Base-by-base conservation (phyloP, 305 asterid genomes). In the Fraxinus xanthoxyloides region DNA sequence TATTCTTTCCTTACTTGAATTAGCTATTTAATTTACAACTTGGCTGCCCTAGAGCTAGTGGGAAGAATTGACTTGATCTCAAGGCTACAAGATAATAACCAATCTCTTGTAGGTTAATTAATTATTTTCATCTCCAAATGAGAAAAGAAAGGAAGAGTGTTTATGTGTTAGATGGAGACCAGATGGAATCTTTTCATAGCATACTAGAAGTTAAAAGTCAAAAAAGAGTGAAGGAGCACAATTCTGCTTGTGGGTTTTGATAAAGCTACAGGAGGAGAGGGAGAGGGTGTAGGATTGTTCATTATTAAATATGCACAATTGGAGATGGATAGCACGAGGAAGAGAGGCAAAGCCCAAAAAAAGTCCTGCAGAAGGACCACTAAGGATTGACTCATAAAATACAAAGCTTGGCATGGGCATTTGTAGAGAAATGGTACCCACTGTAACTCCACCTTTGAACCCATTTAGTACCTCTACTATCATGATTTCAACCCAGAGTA, bases 401-500 rank as follows among this genome's bases (percentile, higher is more conserved):
- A 7, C 28, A 56, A 56, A 56, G 26, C 67, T 19, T 19, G 28
- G 67, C 67, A 56, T 19, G 28, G 67, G 28, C 72, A 0, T 65
- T 65, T 9, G 17, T 65, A 26, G 19, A 26, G 34, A 65, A 5
- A 26, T 65, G 72, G 72, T 24, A 5, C 32, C 72, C 72, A 65
- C 72, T 8, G 35, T 23, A 65, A 26, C 34, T 65, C 7, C 7
- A 65, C 32, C 72, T 83, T 7, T 63, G 80, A 83, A 21, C 32
- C 17, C 35, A 38, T 6, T 43, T 43, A 1, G 56, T 59, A 75
- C 78, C 8, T 75, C 43, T 24, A 67, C 77, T 51, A 51, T 35
- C 83, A 83, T 43, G 54, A 78, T 31, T 13, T 28, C 12, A 38
- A 56, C 67, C 65, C 28, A 56, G 67, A 19, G 67, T 24, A 65